Evolutionary conservation across 2,329 filamentous ascomycete species (phyloP).

Genomic region (Aspergillus phoenicis): DNA sequence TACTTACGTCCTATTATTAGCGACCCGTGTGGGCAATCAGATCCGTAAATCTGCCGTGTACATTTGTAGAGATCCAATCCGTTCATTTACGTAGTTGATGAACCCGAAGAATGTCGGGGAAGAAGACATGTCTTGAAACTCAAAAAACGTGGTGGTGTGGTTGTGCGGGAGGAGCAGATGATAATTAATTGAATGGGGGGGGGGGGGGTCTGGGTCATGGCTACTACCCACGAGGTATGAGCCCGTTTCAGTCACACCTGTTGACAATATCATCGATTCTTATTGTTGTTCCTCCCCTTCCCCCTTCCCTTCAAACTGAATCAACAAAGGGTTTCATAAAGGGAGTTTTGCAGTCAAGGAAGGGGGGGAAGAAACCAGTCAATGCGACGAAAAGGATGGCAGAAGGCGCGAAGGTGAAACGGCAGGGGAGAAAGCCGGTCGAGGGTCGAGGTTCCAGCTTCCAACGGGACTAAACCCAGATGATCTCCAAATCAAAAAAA

Average conservation of each 20-base stretch:
- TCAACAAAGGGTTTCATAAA: no score
- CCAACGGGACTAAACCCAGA: conserved; percentile 13
- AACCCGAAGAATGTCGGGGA: not conserved
- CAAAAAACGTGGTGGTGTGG: not conserved
- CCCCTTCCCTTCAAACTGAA: no score
- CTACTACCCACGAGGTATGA: not conserved
- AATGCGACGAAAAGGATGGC: not conserved
- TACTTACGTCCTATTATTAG: not conserved
- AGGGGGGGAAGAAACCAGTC: not conserved
- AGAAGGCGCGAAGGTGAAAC: not conserved
- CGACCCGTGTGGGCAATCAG: not conserved
- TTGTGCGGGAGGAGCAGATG: not conserved
- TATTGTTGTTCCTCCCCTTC: no score
- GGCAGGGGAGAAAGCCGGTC: not conserved
- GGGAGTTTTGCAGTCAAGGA: no score
- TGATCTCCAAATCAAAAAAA: conserved; percentile 15
- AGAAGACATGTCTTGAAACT: not conserved
- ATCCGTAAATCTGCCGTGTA: not conserved
- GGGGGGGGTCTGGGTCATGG: not conserved
- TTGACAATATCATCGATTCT: not conserved
- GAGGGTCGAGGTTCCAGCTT: not conserved
- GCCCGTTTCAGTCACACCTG: not conserved
- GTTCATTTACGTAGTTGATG: not conserved
- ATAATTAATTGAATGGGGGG: not conserved
- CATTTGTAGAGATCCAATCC: not conserved